Evolutionary conservation across 371 early-diverging fungal genomes (phyloP).

Genomic region (Mucor indicus): DNA sequence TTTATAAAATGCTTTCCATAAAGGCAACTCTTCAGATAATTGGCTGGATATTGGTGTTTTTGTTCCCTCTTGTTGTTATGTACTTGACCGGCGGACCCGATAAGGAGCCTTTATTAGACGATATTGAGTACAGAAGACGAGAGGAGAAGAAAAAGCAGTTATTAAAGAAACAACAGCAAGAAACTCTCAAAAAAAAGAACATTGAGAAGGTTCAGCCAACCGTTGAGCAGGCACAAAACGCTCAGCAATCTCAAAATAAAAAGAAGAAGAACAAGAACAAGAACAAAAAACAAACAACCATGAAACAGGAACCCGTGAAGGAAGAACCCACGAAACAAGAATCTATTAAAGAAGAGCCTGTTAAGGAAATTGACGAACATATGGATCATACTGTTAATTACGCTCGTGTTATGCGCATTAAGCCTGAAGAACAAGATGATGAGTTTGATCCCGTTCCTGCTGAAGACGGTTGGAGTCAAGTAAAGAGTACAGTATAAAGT

Average conservation of each 20-base stretch:
- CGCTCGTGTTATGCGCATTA: conserved; percentile 44
- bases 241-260: conserved; percentile 1
- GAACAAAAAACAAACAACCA: background rate
- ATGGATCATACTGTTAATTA: conserved; percentile 38
- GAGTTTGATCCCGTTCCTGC: conserved; percentile 33
- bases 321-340: background rate
- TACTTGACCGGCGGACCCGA: conserved; percentile 18
- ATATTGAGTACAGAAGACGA: conserved; percentile 6
- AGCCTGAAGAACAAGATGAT: conserved; percentile 28
- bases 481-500: conserved; percentile 25
- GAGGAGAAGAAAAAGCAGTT: conserved; percentile 1
- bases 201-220: background rate
- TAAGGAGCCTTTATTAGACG: conserved; percentile 4
- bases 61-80: conserved; percentile 9
- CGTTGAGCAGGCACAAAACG: background rate
- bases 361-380: conserved; percentile 40
- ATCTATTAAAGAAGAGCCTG: conserved; percentile 4
- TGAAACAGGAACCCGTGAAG: conserved; percentile 1
- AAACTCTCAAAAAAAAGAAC: background rate
- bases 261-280: conserved; percentile 17
- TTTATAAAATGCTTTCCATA: no score
- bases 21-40: no score
- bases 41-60: conserved; percentile 5
- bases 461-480: conserved; percentile 34
- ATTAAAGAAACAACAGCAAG: background rate